A percentile compares a stretch with the other conserved stretches of the same genome.
These are phyloP conservation scores for Lentinus tigrinus DNA, from an alignment of 768 basidiomycete species.

Conservation along the genomic window DNA sequence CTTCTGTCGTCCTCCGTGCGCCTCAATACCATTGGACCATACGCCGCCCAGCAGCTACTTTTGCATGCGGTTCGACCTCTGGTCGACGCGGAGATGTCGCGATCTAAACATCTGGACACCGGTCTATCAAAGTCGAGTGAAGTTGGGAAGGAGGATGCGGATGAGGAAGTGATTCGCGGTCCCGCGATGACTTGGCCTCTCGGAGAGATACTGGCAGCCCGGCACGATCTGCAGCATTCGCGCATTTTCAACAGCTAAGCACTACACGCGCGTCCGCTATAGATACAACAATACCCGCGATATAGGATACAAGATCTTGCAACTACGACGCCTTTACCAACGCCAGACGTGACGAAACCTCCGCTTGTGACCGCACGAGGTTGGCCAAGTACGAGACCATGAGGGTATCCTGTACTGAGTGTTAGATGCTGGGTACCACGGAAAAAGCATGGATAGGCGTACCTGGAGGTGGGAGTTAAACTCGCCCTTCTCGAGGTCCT, in stretches of 20 bases:
- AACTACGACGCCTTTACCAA: conserved; percentile 55
- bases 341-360: conserved; percentile 85
- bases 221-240: conserved; percentile 95
- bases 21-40: conserved; percentile 90
- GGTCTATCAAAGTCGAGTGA: conserved; percentile 27
- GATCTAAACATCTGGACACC: conserved; percentile 50
- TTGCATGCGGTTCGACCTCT: conserved; percentile 69
- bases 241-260: conserved; percentile 88
- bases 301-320: conserved; percentile 30
- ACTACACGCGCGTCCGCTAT: conserved; percentile 19
- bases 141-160: background rate
- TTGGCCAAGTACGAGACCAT: conserved; percentile 96
- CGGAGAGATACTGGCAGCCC: conserved; percentile 84
- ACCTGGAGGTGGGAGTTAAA: conserved; percentile 82
- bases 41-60: conserved; percentile 85
- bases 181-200: conserved; percentile 95
- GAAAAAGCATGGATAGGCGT: conserved; percentile 9
- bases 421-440: conserved; percentile 2
- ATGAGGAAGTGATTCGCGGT: conserved; percentile 37
- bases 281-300: conserved; percentile 2
- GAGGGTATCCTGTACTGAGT: conserved; percentile 67
- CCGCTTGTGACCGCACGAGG: conserved; percentile 89
- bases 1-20: conserved; percentile 90
- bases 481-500: conserved; percentile 66
- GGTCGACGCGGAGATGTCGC: conserved; percentile 52